phyloP scores from a whole-genome alignment of 164 flowering plant species.

The Nymphaea colorata region DNA sequence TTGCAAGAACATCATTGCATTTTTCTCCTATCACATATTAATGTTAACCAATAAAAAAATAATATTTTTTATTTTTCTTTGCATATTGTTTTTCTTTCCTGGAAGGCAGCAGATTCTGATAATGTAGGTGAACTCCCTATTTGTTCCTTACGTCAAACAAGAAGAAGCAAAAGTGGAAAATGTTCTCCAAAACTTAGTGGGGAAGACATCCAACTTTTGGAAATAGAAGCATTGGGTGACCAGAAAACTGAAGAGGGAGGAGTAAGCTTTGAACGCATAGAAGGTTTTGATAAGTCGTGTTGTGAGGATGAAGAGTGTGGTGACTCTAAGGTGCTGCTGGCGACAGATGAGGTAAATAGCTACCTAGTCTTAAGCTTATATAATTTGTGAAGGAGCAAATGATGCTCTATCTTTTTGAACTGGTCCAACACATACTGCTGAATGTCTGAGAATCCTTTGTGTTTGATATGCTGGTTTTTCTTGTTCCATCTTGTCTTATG shows the following conservation, averaged over 20 bases:
- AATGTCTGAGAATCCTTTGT: constrained; percentile 12
- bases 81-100: not conserved
- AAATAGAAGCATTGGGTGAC: constrained; percentile 15
- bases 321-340: not conserved
- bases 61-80: not conserved
- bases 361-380: too few species aligned
- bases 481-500: not conserved
- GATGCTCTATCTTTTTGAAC: too few species aligned
- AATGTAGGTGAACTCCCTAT: constrained; percentile 34
- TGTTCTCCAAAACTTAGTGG: not conserved
- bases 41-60: not conserved
- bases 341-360: too few species aligned
- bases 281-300: not conserved
- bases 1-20: not conserved
- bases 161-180: constrained; percentile 38
- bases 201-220: constrained; percentile 18
- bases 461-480: not conserved
- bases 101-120: constrained; percentile 21
- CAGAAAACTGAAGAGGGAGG: constrained; percentile 14
- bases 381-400: too few species aligned
- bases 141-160: constrained; percentile 43
- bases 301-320: not conserved
- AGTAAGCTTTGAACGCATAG: constrained; percentile 6
- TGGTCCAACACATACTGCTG: not conserved
- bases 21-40: not conserved